These are phyloP conservation scores for Cronartium quercuum DNA, from an alignment of 1,284 basidiomycete species.

Conservation along the genomic window DNA sequence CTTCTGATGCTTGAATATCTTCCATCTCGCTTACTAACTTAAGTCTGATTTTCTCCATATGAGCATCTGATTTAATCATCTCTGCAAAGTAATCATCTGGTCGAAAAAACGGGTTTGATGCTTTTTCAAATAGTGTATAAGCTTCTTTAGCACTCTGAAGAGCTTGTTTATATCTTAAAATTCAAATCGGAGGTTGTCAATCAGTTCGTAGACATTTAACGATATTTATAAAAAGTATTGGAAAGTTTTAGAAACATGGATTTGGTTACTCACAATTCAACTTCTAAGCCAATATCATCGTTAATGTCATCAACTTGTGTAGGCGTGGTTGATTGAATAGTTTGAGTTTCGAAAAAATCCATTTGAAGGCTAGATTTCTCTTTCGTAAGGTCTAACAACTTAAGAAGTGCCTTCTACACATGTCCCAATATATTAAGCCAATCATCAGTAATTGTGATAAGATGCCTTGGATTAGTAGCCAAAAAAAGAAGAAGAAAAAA, in stretches of 20 bases:
- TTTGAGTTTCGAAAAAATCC: constrained; percentile 37
- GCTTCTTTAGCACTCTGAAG: constrained; percentile 72
- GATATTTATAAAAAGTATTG: neutral
- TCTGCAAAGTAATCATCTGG: constrained; percentile 95
- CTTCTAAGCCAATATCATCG: constrained; percentile 33
- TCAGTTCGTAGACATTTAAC: neutral
- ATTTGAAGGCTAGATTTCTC: constrained; percentile 7
- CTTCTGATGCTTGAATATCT: constrained; percentile 27
- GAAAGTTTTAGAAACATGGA: neutral
- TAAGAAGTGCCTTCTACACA: neutral
- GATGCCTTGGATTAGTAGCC: too few relatives aligned
- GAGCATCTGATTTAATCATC: constrained; percentile 96
- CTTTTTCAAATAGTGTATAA: constrained; percentile 61
- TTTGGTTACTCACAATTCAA: constrained; percentile 21
- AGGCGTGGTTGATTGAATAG: constrained; percentile 9
- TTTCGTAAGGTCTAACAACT: neutral
- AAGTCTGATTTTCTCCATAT: constrained; percentile 95
- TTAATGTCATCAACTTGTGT: constrained; percentile 23
- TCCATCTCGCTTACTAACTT: constrained; percentile 72
- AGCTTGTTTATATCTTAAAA: constrained; percentile 83
- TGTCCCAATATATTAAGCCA: neutral
- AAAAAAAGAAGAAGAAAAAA: neutral
- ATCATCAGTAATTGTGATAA: neutral
- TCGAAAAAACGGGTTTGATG: constrained; percentile 73
- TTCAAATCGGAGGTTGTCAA: neutral